These are phyloP conservation scores for Keithomyces neogunnii DNA, from an alignment of 2,329 filamentous ascomycete genomes.

Conservation along the genomic window DNA sequence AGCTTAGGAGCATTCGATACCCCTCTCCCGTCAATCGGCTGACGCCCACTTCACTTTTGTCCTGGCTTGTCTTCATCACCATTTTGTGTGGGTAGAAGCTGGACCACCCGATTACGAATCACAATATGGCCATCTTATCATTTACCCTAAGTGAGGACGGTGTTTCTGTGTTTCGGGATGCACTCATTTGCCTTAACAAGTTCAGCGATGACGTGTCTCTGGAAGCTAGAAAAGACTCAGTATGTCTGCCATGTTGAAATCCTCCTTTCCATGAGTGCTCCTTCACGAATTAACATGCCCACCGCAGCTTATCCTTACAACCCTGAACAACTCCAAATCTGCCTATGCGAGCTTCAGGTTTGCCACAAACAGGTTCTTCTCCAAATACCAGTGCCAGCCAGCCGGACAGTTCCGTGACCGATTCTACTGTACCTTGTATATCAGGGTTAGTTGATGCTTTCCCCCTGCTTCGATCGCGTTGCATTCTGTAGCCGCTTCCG, in stretches of 20 bases:
- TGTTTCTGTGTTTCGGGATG: conserved; percentile 61
- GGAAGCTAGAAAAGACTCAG: conserved; percentile 61
- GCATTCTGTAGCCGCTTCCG: neutral
- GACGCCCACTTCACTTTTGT: too few relatives aligned
- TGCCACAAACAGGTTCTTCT: conserved; percentile 60
- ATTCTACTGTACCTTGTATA: conserved; percentile 70
- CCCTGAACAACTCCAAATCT: conserved; percentile 72
- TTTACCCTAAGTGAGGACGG: conserved; percentile 70
- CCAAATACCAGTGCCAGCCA: conserved; percentile 59
- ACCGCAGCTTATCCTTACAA: conserved; percentile 59
- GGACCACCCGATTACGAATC: neutral
- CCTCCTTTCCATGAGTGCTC: too few relatives aligned
- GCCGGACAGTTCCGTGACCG: conserved; percentile 41
- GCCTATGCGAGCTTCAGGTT: conserved; percentile 69
- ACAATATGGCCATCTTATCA: conserved; percentile 51
- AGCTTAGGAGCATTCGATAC: too few relatives aligned
- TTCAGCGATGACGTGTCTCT: conserved; percentile 74
- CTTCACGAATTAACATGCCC: too few relatives aligned
- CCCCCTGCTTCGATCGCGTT: neutral
- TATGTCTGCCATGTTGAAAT: conserved; percentile 20
- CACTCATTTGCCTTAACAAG: conserved; percentile 65
- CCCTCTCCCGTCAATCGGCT: too few relatives aligned
- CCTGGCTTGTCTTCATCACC: too few relatives aligned
- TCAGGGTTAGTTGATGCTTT: conserved; percentile 40
- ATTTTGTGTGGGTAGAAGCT: too few relatives aligned